These are phyloP conservation scores for Zizania latifolia DNA, from an alignment of 176 grass and related monocot species.

Conservation along the genomic window DNA sequence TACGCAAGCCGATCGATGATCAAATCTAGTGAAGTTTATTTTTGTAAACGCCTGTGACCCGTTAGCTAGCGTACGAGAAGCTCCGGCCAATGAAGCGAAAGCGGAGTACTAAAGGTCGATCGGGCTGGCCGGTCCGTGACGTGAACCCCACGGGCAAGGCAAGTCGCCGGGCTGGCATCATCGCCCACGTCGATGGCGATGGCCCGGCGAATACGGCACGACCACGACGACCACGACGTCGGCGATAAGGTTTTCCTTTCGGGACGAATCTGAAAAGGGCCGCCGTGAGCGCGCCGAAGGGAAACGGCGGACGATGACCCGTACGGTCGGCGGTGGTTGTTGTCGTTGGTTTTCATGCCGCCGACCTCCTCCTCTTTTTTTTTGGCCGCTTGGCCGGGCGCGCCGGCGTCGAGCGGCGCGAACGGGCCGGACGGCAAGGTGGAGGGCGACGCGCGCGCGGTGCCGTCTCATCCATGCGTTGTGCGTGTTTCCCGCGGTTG, in stretches of 20 bases:
- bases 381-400: too few species aligned
- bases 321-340: not conserved
- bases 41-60: not conserved
- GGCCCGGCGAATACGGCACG: not conserved
- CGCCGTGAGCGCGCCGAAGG: too few species aligned
- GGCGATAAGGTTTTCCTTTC: not conserved
- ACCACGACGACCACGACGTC: too few species aligned
- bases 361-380: too few species aligned
- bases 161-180: not conserved
- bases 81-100: not conserved
- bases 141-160: not conserved
- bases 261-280: not conserved
- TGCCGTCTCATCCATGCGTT: too few species aligned
- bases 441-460: not conserved
- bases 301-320: not conserved
- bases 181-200: not conserved
- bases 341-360: not conserved
- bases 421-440: not conserved
- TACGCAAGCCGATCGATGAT: not conserved
- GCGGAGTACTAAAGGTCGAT: not conserved
- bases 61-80: not conserved
- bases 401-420: too few species aligned
- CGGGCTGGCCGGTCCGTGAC: not conserved
- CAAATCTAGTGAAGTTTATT: too few species aligned
- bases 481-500: too few species aligned